These are phyloP conservation scores for Beta corolliflora DNA, from an alignment of 179 eudicot species.

Conservation along the genomic window DNA sequence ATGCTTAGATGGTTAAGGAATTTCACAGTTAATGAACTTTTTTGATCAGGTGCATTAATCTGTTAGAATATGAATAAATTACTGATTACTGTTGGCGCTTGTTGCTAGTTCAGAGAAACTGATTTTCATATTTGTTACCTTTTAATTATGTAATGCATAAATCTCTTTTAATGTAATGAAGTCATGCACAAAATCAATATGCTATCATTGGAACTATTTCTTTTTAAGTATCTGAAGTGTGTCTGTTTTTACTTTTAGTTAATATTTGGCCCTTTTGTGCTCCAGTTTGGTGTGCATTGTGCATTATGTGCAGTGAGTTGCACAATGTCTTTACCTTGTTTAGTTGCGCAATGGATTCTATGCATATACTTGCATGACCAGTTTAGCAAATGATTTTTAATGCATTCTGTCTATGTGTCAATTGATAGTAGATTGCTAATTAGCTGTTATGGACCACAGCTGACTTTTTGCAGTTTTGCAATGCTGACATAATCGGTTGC, in stretches of 20 bases:
- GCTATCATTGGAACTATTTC: not conserved
- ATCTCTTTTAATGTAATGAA: not conserved
- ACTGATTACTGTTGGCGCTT: not conserved
- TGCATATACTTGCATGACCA: not conserved
- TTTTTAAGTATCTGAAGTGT: not conserved
- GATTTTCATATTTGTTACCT: not conserved
- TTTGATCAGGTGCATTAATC: not conserved
- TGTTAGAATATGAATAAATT: not conserved
- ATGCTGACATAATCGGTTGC: conserved; percentile 16
- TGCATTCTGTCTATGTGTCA: not conserved
- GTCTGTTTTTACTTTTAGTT: not conserved
- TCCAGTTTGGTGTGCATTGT: not conserved
- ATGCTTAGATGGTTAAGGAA: not conserved
- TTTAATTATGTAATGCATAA: not conserved
- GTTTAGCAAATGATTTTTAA: not conserved
- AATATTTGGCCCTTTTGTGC: not conserved
- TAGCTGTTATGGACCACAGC: conserved; percentile 4
- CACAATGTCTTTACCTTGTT: conserved; percentile 7
- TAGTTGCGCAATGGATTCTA: conserved; percentile 1
- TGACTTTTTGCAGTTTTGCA: conserved; percentile 14
- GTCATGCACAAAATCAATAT: not conserved
- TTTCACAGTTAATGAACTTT: not conserved
- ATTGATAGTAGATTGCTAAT: not conserved
- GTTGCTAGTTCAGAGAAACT: not conserved
- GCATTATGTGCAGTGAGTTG: not conserved